These are phyloP conservation scores for Priceomyces castillae DNA, from an alignment of 805 yeast species.

Conservation along the genomic window DNA sequence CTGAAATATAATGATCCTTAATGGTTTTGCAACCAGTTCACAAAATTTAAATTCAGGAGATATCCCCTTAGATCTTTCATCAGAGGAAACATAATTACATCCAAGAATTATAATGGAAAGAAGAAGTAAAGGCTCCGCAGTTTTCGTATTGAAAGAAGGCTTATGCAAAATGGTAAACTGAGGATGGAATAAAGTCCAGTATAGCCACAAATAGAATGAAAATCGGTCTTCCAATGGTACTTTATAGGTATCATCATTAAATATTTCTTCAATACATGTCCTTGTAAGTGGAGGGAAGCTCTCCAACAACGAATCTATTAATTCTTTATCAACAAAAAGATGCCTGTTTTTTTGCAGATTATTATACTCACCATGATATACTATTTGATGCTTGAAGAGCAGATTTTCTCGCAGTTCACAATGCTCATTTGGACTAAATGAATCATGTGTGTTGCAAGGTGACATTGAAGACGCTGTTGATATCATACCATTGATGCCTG, in stretches of 20 bases:
- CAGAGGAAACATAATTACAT: slow-evolving; percentile 34
- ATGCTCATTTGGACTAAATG: slow-evolving; percentile 13
- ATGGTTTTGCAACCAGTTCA: slow-evolving; percentile 49
- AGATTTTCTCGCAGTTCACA: not conserved
- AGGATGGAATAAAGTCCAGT: slow-evolving; percentile 61
- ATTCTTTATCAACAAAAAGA: slow-evolving; percentile 33
- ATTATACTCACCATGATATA: slow-evolving; percentile 17
- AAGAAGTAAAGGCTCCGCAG: slow-evolving; percentile 48
- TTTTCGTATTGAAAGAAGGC: slow-evolving; percentile 53
- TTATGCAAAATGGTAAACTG: slow-evolving; percentile 58
- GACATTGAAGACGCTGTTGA: slow-evolving; percentile 30
- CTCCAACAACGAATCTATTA: slow-evolving; percentile 33
- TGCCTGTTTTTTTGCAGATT: slow-evolving; percentile 33
- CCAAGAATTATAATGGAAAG: slow-evolving; percentile 59
- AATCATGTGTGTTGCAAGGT: slow-evolving; percentile 27
- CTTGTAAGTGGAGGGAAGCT: slow-evolving; percentile 28
- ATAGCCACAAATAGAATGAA: slow-evolving; percentile 37
- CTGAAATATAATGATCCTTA: slow-evolving; percentile 69
- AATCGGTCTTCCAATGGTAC: slow-evolving; percentile 31
- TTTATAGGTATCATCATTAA: slow-evolving; percentile 17
- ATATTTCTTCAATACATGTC: slow-evolving; percentile 25
- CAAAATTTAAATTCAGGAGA: slow-evolving; percentile 43
- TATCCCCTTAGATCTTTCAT: slow-evolving; percentile 13
- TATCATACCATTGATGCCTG: slow-evolving; percentile 6
- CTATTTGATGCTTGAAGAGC: slow-evolving; percentile 7